Base-by-base conservation (phyloP, 78 protist genomes). In the Mastigamoeba balamuthi region DNA sequence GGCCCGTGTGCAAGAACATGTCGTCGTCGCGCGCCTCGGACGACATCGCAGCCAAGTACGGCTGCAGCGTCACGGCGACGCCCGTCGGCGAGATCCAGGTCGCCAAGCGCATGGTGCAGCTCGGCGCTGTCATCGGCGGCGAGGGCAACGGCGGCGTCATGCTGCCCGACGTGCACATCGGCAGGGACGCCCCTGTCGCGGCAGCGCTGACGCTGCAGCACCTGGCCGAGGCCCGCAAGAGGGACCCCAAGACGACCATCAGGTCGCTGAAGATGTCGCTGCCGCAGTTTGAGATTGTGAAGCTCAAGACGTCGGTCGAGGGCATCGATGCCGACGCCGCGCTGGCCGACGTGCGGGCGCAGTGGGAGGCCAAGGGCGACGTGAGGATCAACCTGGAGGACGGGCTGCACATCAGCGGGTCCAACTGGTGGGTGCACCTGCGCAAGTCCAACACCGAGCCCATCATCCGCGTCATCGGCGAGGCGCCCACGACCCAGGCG, bases 141-240 rank as follows among this genome's bases (percentile, higher is more conserved):
- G 90, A 85, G 48, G 90, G 90, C 35, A 85, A 85, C 44, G 90
- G 90, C 44, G 90, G 90, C 43, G 90, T 85, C 1, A 85, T 85
- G 90, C 35, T 85, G 40, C 82, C 90, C 27, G 86, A 80, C 40
- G 69, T 74, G 38, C 90, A 81, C 36, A 86, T 86, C 40, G 90
- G 90, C 9, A 37, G 90, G n/a, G 90, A 86, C 63, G 90, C 90
- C 9, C 86, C 81, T 6, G 90, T 86, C 1, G 90, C 90, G 0
- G 90, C 86, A 0, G 75, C 74, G 10, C 69, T 86, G 0, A 72
- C 81, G 0, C 52, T 86, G 17, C 85, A 78, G 36, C 65, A 77
- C 33, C 27, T 85, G 40, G 73, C 83, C 37, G 74, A 75, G 28
- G 29, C 36, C 2, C 40, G 3, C 44, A 6, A 5, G 3, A n/a